These are phyloP conservation scores for Blastomyces parvus DNA, from an alignment of 2,329 filamentous ascomycete genomes.

Conservation along the genomic window DNA sequence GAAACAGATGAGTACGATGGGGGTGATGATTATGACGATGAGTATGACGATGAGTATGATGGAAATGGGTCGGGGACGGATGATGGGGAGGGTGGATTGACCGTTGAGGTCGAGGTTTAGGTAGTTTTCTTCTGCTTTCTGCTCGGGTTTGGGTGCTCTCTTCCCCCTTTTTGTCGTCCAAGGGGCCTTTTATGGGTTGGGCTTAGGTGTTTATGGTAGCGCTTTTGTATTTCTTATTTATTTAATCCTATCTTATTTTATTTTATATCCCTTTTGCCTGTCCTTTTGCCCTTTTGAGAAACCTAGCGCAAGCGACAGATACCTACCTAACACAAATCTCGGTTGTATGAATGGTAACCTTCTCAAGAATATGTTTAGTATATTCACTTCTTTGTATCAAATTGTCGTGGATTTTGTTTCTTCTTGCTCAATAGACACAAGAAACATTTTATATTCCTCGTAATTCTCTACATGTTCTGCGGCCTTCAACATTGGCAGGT, in stretches of 20 bases:
- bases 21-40: conserved; percentile 10
- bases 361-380: too few species aligned
- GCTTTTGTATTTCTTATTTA: neutral
- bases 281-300: neutral
- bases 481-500: too few species aligned
- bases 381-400: too few species aligned
- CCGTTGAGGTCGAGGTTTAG: conserved; percentile 18
- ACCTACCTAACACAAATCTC: too few species aligned
- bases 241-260: neutral
- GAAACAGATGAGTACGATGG: conserved; percentile 14
- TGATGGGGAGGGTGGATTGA: conserved; percentile 11
- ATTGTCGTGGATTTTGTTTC: too few species aligned
- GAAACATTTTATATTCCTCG: too few species aligned
- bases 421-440: too few species aligned
- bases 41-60: conserved; percentile 14
- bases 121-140: neutral
- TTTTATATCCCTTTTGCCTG: neutral
- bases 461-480: too few species aligned
- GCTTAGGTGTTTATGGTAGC: neutral
- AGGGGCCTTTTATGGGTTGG: neutral
- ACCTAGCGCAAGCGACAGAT: too few species aligned
- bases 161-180: neutral
- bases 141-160: neutral
- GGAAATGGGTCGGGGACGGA: conserved; percentile 16
- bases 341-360: too few species aligned